Evolutionary conservation across 1,284 basidiomycete genomes (phyloP).

Genomic region (Boletus chippewaensis): DNA sequence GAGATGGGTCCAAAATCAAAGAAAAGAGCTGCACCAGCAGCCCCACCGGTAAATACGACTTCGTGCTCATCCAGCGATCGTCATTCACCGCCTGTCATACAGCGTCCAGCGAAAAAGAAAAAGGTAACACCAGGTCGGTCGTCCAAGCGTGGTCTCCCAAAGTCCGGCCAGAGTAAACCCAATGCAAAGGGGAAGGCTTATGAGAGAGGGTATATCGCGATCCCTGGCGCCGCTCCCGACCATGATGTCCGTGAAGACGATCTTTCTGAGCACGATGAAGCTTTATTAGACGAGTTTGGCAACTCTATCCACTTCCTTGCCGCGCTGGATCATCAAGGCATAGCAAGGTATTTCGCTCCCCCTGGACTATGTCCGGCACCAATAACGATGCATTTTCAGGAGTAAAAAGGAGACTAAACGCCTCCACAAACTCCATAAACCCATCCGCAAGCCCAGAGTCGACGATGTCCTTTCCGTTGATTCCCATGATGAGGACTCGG

Average conservation of each 20-base stretch:
- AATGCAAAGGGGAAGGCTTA: constrained; percentile 55
- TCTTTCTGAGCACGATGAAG: constrained; percentile 59
- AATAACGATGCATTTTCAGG: constrained; percentile 38
- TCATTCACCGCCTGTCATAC: constrained; percentile 17
- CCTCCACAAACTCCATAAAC: constrained; percentile 58
- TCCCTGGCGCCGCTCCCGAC: constrained; percentile 39
- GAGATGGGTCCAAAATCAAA: constrained; percentile 15
- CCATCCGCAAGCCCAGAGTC: constrained; percentile 40
- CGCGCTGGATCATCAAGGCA: constrained; percentile 60
- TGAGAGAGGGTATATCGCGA: constrained; percentile 54
- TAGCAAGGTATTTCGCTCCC: constrained; percentile 51
- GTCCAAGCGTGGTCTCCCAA: constrained; percentile 18
- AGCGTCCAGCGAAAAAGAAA: constrained; percentile 41
- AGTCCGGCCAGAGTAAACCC: constrained; percentile 29
- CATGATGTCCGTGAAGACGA: constrained; percentile 42
- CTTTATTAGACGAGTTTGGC: constrained; percentile 54
- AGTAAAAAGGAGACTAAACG: constrained; percentile 72
- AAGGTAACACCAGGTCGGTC: constrained; percentile 31
- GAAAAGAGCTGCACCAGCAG: constrained; percentile 32
- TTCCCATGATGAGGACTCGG: constrained; percentile 53
- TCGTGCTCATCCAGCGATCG: not conserved
- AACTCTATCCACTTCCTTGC: constrained; percentile 53
- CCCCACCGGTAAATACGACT: constrained; percentile 27
- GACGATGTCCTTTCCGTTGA: constrained; percentile 62
- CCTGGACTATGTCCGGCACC: not conserved